These are phyloP conservation scores for Quercus variabilis DNA, from an alignment of 306 rosid species.

Conservation along the genomic window DNA sequence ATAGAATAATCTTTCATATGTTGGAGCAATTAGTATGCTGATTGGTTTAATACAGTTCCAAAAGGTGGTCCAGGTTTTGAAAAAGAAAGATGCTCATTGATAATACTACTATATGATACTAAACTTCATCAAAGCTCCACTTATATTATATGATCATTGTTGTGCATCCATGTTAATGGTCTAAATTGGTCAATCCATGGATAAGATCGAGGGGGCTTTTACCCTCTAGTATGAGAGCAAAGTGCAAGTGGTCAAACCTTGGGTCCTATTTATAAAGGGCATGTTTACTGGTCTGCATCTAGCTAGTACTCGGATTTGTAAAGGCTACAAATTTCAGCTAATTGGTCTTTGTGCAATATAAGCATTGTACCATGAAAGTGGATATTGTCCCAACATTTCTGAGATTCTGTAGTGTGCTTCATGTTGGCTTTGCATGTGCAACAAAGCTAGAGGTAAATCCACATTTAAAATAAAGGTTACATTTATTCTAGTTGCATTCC, in stretches of 20 bases:
- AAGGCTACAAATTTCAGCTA: background rate
- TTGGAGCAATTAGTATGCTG: background rate
- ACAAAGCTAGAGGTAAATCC: too few species aligned
- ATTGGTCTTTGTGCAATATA: background rate
- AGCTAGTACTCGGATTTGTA: background rate
- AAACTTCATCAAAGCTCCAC: slow-evolving; percentile 17
- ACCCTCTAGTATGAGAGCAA: slow-evolving; percentile 7
- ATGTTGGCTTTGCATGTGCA: too few species aligned
- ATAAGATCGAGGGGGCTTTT: slow-evolving; percentile 15
- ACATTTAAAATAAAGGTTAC: too few species aligned
- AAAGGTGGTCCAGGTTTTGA: slow-evolving; percentile 9
- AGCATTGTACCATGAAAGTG: too few species aligned
- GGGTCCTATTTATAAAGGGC: slow-evolving; percentile 9
- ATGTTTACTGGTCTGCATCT: slow-evolving; percentile 18
- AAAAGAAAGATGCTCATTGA: background rate
- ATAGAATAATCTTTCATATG: background rate
- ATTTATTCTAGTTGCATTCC: too few species aligned
- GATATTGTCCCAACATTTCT: too few species aligned
- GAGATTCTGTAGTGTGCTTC: too few species aligned
- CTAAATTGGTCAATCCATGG: slow-evolving; percentile 4
- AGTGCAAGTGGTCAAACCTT: slow-evolving; percentile 12
- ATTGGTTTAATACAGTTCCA: background rate
- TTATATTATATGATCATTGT: background rate
- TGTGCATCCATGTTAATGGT: background rate
- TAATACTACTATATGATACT: background rate